Conservation (phyloP, 441 rosid species). For the California macrophylla region DNA sequence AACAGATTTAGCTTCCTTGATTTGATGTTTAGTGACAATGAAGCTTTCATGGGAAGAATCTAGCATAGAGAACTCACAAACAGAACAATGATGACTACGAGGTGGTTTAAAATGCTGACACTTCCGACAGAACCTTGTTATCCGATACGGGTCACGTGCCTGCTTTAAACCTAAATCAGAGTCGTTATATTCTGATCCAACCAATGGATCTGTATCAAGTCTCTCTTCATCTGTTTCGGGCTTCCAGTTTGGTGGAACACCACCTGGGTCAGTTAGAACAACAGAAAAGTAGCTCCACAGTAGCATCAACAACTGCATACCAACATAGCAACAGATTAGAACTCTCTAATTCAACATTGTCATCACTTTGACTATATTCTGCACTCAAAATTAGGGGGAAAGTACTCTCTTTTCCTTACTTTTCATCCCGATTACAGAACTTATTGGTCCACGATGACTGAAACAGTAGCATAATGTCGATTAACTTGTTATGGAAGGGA, state of each 20-base stretch:
- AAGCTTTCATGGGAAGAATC: not conserved
- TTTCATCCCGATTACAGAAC: not conserved
- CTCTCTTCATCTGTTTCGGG: slow-evolving; percentile 60
- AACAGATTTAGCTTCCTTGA: slow-evolving; percentile 15
- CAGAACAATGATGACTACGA: slow-evolving; percentile 92
- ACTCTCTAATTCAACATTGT: slow-evolving; percentile 10
- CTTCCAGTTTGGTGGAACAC: slow-evolving; percentile 64
- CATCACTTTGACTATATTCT: not conserved
- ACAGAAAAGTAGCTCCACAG: slow-evolving; percentile 76
- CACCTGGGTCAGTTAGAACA: slow-evolving; percentile 67
- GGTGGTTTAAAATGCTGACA: slow-evolving; percentile 74
- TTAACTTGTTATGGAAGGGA: not conserved
- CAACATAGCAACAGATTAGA: not conserved
- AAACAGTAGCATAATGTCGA: not conserved
- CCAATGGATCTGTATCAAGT: slow-evolving; percentile 45
- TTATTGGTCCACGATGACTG: not conserved
- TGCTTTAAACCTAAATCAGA: slow-evolving; percentile 22
- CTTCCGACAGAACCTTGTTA: slow-evolving; percentile 56
- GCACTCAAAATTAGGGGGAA: not conserved
- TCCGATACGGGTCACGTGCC: slow-evolving; percentile 25
- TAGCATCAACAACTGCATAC: slow-evolving; percentile 56
- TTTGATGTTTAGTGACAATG: slow-evolving; percentile 2
- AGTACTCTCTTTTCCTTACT: not conserved
- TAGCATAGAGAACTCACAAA: slow-evolving; percentile 46
- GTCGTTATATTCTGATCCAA: slow-evolving; percentile 23